Conservation (phyloP, 1,284 basidiomycete genomes). For the Hortiboletus rubellus region DNA sequence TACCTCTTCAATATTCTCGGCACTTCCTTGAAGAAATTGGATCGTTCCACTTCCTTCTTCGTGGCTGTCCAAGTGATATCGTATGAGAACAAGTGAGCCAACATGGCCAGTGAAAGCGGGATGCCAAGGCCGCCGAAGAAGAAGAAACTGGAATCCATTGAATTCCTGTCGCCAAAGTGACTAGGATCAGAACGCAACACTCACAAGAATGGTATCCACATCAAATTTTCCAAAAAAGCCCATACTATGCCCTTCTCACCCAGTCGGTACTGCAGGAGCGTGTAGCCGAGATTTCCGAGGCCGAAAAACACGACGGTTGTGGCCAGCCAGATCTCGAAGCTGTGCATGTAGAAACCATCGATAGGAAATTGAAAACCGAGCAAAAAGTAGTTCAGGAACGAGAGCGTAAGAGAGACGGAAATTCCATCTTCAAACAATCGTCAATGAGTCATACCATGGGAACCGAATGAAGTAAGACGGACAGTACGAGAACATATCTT, state of each 20-base stretch:
- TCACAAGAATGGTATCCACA: conserved; percentile 80
- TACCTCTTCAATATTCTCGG: conserved; percentile 76
- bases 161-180: neutral
- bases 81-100: conserved; percentile 82
- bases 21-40: conserved; percentile 87
- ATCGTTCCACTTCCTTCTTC: conserved; percentile 77
- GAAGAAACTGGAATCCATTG: conserved; percentile 59
- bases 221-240: conserved; percentile 63
- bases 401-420: conserved; percentile 62
- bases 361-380: conserved; percentile 66
- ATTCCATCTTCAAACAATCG: conserved; percentile 61
- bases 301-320: conserved; percentile 76
- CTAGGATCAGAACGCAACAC: conserved; percentile 31
- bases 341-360: conserved; percentile 70
- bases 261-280: conserved; percentile 74
- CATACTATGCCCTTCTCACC: conserved; percentile 58
- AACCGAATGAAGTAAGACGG: conserved; percentile 20
- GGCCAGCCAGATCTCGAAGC: conserved; percentile 76
- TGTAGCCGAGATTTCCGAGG: conserved; percentile 70
- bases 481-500: conserved; percentile 87
- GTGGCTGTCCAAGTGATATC: conserved; percentile 83
- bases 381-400: conserved; percentile 69
- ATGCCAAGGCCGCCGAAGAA: conserved; percentile 82
- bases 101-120: conserved; percentile 69
- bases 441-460: neutral